Base-by-base conservation (phyloP, 257 asterid genomes). In the Handroanthus guayacan region DNA sequence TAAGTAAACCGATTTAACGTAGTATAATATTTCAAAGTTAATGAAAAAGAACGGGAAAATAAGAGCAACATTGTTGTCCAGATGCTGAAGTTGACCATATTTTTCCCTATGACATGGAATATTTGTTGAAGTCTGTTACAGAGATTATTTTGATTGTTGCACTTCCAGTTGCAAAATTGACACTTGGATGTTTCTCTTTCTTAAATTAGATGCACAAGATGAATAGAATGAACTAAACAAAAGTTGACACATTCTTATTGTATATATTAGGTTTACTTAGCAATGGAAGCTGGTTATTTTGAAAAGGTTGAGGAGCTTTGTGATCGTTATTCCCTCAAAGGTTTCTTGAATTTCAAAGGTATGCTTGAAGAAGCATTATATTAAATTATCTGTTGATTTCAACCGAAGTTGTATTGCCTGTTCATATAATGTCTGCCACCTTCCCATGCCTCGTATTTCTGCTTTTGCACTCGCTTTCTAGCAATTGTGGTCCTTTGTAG, bases 281-380 rank as follows among this genome's bases (percentile, higher is more conserved):
- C 99, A 39, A 82, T 93, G 97, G 98, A 95, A 88, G 97, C 97
- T 84, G 99, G 99, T 75, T 95, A 95, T 78, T 38, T 36, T 41
- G 99, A 95, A 81, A 95, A 95, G 82, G 98, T 89, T 47, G 94
- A 95, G 83, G 99, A 95, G 87, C 97, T 95, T 58, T 91, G 97
- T 78, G 86, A 77, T 55, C 93, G 92, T 44, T 82, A 95, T 78
- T 85, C 93, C 54, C 93, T 95, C 64, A 83, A 87, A 82, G 96
- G 98, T 72, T 93, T 95, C 79, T 67, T 76, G 72, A 81, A 86
- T 78, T 72, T 79, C 81, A 86, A 87, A 83, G 93, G 99, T 95
- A 86, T 79, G 86, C 60, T 77, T 68, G 69, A 52, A 69, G 72
- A 76, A 64, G 65, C 6, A 47, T 11, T 7, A 54, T 44, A 57